Evolutionary conservation across 768 basidiomycete genomes (phyloP).

Genomic region (Lactarius indigo): DNA sequence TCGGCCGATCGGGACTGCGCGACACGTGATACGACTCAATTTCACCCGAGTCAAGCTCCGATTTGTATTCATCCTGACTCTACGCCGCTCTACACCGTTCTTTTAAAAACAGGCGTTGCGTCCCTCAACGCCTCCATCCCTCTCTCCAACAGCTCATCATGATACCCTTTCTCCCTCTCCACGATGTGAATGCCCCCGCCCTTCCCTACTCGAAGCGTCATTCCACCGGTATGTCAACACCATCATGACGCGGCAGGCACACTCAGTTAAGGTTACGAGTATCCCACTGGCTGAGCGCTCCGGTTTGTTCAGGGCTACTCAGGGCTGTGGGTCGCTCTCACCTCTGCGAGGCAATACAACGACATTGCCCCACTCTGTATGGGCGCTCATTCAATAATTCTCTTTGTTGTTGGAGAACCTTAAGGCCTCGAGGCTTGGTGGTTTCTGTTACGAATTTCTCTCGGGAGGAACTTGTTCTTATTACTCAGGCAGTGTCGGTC

Average conservation of each 20-base stretch:
- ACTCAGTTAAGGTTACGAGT: background rate
- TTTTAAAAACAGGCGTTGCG: background rate
- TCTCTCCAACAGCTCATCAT: background rate
- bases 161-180: background rate
- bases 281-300: background rate
- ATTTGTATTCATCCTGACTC: conserved; percentile 16
- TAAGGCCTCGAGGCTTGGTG: background rate
- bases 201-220: background rate
- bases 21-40: conserved; percentile 16
- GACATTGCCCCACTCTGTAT: background rate
- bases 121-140: background rate
- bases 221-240: background rate
- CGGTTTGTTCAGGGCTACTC: conserved; percentile 5
- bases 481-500: background rate
- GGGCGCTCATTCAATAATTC: background rate
- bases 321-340: conserved; percentile 5
- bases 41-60: conserved; percentile 9
- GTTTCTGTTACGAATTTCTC: conserved; percentile 7
- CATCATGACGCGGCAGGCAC: background rate
- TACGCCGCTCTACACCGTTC: background rate
- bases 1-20: background rate
- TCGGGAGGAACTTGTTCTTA: conserved; percentile 7
- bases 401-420: background rate
- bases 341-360: background rate
- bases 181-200: background rate